These are phyloP conservation scores for Exophiala xenobiotica DNA, from an alignment of 2,329 filamentous ascomycete genomes.

Conservation along the genomic window DNA sequence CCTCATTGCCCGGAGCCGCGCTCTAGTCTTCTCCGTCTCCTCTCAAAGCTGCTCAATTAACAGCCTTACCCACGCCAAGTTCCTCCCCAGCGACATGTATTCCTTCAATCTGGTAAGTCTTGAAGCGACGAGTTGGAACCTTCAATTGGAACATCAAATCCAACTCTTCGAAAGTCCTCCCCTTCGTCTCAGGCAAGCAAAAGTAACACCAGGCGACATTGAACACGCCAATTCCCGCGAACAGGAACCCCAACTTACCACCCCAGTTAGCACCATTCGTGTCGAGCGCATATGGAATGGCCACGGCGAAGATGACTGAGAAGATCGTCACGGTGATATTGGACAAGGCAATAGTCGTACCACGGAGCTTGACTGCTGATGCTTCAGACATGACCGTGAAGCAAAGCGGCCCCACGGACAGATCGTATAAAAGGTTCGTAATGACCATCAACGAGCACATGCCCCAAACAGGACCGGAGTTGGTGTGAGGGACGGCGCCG, in stretches of 20 bases:
- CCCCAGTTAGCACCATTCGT: neutral
- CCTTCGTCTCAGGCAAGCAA: constrained; percentile 30
- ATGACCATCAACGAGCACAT: constrained; percentile 50
- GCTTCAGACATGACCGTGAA: constrained; percentile 55
- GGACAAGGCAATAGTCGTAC: neutral
- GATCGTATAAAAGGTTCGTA: constrained; percentile 56
- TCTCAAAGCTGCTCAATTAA: too few species aligned
- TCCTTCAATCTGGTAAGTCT: neutral
- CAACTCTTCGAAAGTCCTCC: constrained; percentile 29
- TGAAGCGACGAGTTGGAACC: neutral
- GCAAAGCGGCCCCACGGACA: constrained; percentile 55
- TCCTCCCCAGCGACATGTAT: neutral
- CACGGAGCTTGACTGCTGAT: constrained; percentile 49
- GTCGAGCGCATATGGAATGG: neutral
- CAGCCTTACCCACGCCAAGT: too few species aligned
- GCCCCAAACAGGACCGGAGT: constrained; percentile 30
- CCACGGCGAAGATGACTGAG: neutral
- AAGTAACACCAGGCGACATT: constrained; percentile 16
- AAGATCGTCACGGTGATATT: neutral
- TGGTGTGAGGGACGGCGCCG: constrained; percentile 26
- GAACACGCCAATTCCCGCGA: neutral
- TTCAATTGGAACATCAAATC: constrained; percentile 31
- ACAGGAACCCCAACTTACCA: neutral
- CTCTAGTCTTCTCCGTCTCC: too few species aligned
- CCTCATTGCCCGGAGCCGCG: too few species aligned